phyloP scores from a whole-genome alignment of 192 early-diverging fungal genomes.

The Backusella westeae region DNA sequence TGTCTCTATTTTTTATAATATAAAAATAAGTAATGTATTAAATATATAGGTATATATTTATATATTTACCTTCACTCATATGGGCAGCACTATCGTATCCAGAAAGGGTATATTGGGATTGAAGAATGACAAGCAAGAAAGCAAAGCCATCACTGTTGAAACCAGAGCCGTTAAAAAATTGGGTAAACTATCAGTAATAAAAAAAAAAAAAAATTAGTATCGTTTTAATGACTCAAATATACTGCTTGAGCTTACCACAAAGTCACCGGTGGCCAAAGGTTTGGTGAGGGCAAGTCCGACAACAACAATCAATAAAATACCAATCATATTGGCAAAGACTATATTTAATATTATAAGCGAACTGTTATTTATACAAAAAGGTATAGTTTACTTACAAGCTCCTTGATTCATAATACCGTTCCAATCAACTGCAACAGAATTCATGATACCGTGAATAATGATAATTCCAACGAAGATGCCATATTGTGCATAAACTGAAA shows the following conservation, averaged over 20 bases:
- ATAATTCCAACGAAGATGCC: constrained; percentile 52
- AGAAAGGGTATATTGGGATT: constrained; percentile 55
- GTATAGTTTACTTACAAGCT: constrained; percentile 34
- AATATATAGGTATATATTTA: neutral
- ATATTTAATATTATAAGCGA: neutral
- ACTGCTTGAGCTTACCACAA: neutral
- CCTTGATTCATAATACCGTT: constrained; percentile 48
- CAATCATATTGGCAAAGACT: constrained; percentile 37
- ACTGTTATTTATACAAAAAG: neutral
- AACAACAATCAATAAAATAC: constrained; percentile 33
- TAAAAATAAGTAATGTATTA: neutral
- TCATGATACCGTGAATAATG: constrained; percentile 50
- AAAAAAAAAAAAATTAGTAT: neutral
- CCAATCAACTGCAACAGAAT: constrained; percentile 44
- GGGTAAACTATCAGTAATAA: constrained; percentile 6
- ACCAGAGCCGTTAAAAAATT: constrained; percentile 46
- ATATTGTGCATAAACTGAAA: constrained; percentile 45
- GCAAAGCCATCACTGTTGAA: constrained; percentile 46
- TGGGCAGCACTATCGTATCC: constrained; percentile 48
- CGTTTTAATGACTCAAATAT: neutral
- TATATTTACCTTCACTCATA: constrained; percentile 29
- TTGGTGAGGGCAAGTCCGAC: constrained; percentile 26
- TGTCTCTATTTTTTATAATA: constrained; percentile 35
- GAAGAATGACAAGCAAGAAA: constrained; percentile 49
- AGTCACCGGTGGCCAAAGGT: constrained; percentile 22